A percentile compares a stretch with the other conserved stretches of the same genome.
phyloP scores from a whole-genome alignment of 23 red algal species.

The Gracilaria gracilis region DNA sequence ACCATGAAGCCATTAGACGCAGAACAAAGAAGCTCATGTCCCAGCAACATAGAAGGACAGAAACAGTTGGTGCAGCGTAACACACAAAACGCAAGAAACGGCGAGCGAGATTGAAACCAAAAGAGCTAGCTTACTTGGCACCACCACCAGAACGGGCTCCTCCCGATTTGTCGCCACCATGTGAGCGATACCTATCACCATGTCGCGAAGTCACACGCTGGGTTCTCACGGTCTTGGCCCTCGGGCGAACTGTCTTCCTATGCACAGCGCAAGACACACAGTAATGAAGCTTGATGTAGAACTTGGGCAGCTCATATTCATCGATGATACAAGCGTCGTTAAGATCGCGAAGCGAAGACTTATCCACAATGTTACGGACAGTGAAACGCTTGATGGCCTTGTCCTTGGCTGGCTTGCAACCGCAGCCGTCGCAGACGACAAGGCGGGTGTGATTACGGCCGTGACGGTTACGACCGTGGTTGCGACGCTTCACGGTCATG shows the following conservation, averaged over 20 bases:
- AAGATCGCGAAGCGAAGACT: conserved; percentile 88
- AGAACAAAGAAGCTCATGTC: background rate
- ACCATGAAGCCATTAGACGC: background rate
- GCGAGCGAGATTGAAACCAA: background rate
- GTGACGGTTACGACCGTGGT: conserved; percentile 94
- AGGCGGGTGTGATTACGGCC: conserved; percentile 88
- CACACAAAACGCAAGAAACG: background rate
- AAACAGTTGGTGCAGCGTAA: background rate
- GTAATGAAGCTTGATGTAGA: conserved; percentile 97
- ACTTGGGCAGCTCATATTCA: conserved; percentile 93
- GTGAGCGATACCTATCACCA: conserved; percentile 77
- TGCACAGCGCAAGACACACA: conserved; percentile 99
- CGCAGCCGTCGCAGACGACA: conserved; percentile 90
- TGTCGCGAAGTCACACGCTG: conserved; percentile 63
- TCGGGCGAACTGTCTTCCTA: conserved; percentile 92
- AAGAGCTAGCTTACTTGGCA: background rate
- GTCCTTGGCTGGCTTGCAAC: conserved; percentile 89
- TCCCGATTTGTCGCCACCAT: conserved; percentile 39
- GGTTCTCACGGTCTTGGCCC: conserved; percentile 67
- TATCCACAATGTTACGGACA: conserved; percentile 95
- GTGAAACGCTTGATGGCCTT: conserved; percentile 99
- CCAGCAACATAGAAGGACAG: background rate
- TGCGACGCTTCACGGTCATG: conserved; percentile 93
- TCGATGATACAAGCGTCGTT: conserved; percentile 89
- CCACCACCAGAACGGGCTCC: background rate